Percentiles rank a stretch among this genome's conserved stretches.
Conservation (phyloP, 768 basidiomycete genomes). For the Asterophora parasitica region DNA sequence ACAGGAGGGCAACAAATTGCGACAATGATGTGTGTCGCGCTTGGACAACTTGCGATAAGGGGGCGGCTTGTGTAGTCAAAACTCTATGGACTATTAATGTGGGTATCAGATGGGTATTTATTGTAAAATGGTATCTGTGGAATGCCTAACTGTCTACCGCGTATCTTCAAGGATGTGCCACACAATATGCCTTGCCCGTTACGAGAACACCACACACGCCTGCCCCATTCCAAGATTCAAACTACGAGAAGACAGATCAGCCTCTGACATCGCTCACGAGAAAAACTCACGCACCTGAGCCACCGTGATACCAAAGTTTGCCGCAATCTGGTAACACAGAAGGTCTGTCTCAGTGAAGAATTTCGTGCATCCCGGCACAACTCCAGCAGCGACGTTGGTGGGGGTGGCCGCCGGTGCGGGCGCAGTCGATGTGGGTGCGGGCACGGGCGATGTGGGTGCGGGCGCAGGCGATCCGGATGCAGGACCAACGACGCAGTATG, state of each 20-base stretch:
- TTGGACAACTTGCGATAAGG: too few species aligned
- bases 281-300: background rate
- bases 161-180: background rate
- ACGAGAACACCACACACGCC: conserved; percentile 9
- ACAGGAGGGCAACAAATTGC: too few species aligned
- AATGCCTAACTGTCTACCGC: too few species aligned
- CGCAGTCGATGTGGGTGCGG: background rate
- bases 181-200: conserved; percentile 9
- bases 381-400: conserved; percentile 1
- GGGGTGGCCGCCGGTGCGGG: background rate
- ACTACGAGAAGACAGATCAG: background rate
- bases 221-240: conserved; percentile 10
- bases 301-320: conserved; percentile 1
- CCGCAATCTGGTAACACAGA: conserved; percentile 1
- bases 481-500: conserved; percentile 9
- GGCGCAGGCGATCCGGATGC: background rate
- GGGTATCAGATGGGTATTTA: too few species aligned
- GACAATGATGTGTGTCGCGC: too few species aligned
- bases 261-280: background rate
- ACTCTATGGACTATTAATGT: too few species aligned
- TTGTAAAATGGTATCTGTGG: too few species aligned
- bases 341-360: conserved; percentile 8
- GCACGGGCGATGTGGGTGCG: background rate
- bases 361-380: conserved; percentile 2
- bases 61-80: too few species aligned